These are phyloP conservation scores for Globisporangium spiculum DNA, from an alignment of 352 stramenopile species.

Conservation along the genomic window DNA sequence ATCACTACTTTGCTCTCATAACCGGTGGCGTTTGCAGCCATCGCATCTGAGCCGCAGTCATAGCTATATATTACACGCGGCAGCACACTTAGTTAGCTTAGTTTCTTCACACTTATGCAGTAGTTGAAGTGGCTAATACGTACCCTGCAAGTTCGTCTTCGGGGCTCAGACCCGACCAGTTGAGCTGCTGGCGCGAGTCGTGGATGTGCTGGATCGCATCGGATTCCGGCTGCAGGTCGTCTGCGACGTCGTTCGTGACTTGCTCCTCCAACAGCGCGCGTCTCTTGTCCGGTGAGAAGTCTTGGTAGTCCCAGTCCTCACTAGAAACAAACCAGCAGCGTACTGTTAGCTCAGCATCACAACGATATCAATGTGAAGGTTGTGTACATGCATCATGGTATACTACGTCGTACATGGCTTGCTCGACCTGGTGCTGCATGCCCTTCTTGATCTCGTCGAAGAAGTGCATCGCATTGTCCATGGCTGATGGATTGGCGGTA, in stretches of 20 bases:
- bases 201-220: constrained; percentile 35
- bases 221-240: constrained; percentile 34
- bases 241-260: constrained; percentile 32
- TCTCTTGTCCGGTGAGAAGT: constrained; percentile 66
- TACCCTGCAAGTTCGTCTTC: constrained; percentile 49
- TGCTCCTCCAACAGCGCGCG: constrained; percentile 54
- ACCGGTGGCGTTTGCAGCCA: constrained; percentile 3
- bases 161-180: constrained; percentile 44
- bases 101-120: background rate
- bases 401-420: constrained; percentile 32
- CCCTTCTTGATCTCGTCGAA: constrained; percentile 46
- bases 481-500: background rate
- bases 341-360: background rate
- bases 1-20: constrained; percentile 52
- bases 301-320: constrained; percentile 72
- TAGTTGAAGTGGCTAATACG: constrained; percentile 12
- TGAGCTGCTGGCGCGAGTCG: constrained; percentile 22
- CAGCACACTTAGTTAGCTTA: background rate
- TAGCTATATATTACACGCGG: constrained; percentile 15
- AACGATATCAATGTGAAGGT: background rate
- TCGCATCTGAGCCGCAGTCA: constrained; percentile 19
- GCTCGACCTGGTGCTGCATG: constrained; percentile 41
- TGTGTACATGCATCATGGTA: no score
- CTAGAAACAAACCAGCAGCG: constrained; percentile 17
- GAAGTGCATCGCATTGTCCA: constrained; percentile 34